Evolutionary conservation across 176 grass and related monocot species (phyloP).

Genomic region (Cymbopogon citratus): DNA sequence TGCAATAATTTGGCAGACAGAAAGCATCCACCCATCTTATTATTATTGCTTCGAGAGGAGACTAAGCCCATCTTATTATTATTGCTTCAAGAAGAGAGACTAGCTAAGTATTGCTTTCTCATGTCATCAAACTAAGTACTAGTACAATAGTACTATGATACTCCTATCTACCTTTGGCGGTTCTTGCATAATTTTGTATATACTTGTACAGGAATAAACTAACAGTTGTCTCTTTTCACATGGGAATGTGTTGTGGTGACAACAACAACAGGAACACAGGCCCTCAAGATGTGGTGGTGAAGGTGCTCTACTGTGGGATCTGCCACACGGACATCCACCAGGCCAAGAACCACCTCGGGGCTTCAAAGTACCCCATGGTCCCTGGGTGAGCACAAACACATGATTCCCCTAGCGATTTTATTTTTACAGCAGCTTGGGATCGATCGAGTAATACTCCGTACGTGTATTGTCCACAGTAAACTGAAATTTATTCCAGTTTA

Average conservation of each 20-base stretch:
- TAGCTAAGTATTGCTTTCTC: no score
- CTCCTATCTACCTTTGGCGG: not conserved
- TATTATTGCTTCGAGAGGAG: no score
- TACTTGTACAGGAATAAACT: not conserved
- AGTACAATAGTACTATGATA: no score
- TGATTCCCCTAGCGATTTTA: not conserved
- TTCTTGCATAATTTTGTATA: not conserved
- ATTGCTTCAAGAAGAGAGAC: no score
- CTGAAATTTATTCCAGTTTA: no score
- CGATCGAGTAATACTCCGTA: not conserved
- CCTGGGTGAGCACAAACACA: constrained; percentile 54
- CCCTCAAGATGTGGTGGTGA: constrained; percentile 75
- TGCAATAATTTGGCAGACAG: no score
- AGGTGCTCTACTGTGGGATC: constrained; percentile 81
- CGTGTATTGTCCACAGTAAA: not conserved
- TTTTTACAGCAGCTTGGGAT: not conserved
- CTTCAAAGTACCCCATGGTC: constrained; percentile 96
- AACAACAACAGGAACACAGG: constrained; percentile 57
- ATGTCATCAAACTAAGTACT: no score
- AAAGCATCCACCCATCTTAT: no score
- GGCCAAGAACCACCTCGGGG: constrained; percentile 79
- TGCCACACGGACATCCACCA: constrained; percentile 97
- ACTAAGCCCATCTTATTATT: no score
- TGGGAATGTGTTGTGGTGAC: not conserved
- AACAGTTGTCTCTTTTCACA: not conserved